A percentile compares a stretch with the other conserved stretches of the same genome.
Evolutionary conservation across 139 green algal genomes (phyloP).

Genomic region (Mesotaenium endlicherianum): DNA sequence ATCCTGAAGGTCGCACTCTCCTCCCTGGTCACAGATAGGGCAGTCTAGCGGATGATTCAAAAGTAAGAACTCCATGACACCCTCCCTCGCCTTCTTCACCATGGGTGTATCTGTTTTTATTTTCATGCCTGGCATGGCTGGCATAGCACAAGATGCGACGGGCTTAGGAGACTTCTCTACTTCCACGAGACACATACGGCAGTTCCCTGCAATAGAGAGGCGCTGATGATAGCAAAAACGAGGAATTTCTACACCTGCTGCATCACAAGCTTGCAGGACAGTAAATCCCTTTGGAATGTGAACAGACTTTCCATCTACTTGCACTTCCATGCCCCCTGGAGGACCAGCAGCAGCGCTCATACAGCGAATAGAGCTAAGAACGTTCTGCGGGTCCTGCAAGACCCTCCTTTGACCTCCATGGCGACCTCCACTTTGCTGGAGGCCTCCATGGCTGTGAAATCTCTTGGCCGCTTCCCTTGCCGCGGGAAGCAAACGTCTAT

Average conservation of each 20-base stretch:
- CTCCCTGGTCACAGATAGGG: constrained; percentile 98
- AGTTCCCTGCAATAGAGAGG: constrained; percentile 97
- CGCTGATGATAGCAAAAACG: constrained; percentile 98
- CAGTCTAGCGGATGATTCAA: constrained; percentile 98
- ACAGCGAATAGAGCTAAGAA: too few species aligned
- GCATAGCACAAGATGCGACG: constrained; percentile 97
- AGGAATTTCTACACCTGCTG: constrained; percentile 91
- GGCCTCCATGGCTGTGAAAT: too few species aligned
- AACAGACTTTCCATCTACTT: constrained; percentile 81
- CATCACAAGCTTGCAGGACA: constrained; percentile 93
- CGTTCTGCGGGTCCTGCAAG: too few species aligned
- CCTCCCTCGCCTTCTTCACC: constrained; percentile 97
- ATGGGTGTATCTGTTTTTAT: constrained; percentile 78
- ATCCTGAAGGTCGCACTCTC: constrained; percentile 97
- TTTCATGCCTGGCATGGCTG: constrained; percentile 88
- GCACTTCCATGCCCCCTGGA: constrained; percentile 77
- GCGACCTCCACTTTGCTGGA: too few species aligned
- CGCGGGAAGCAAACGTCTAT: too few species aligned
- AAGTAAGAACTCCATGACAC: constrained; percentile 99
- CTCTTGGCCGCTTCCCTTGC: too few species aligned
- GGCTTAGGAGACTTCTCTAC: constrained; percentile 96
- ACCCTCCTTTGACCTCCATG: too few species aligned
- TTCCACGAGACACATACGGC: constrained; percentile 98
- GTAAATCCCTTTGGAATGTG: constrained; percentile 77
- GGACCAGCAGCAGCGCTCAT: too few species aligned